Conservation (phyloP, 1,284 basidiomycete species). For the Cerrena zonata region DNA sequence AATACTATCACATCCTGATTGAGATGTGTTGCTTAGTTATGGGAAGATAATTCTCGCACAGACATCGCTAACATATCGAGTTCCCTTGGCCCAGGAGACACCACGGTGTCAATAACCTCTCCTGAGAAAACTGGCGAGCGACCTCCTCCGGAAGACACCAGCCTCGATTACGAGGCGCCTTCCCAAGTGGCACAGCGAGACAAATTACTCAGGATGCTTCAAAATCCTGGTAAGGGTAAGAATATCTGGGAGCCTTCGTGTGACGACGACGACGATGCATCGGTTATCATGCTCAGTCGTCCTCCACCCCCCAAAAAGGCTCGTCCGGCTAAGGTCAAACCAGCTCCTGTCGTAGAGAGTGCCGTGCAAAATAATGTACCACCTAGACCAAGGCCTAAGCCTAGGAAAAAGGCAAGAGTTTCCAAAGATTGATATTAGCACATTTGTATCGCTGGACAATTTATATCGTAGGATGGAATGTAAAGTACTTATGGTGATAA, state of each 20-base stretch:
- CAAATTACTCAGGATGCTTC: slow-evolving; percentile 37
- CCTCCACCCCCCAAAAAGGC: not conserved
- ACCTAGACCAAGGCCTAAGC: too few relatives aligned
- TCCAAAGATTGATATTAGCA: too few relatives aligned
- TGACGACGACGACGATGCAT: not conserved
- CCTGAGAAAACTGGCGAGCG: slow-evolving; percentile 27
- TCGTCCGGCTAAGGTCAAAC: too few relatives aligned
- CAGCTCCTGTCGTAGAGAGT: too few relatives aligned
- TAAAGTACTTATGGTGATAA: too few relatives aligned
- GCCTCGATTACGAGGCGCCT: slow-evolving; percentile 67
- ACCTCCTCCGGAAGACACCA: slow-evolving; percentile 17
- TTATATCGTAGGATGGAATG: too few relatives aligned
- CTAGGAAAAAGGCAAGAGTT: too few relatives aligned
- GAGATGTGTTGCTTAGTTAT: not conserved
- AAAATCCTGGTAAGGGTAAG: slow-evolving; percentile 5
- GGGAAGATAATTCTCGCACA: not conserved
- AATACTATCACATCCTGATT: not conserved
- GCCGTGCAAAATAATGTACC: too few relatives aligned
- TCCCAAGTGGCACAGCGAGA: slow-evolving; percentile 51
- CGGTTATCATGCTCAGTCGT: not conserved
- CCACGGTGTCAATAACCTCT: not conserved
- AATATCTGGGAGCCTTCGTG: slow-evolving; percentile 14
- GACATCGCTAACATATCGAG: not conserved
- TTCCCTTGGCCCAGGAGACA: not conserved
- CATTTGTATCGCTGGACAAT: too few relatives aligned